Percentiles rank a stretch among this genome's conserved stretches.
Evolutionary conservation across 2,329 filamentous ascomycete species (phyloP).

Genomic region (Lasiodiplodia sp.): DNA sequence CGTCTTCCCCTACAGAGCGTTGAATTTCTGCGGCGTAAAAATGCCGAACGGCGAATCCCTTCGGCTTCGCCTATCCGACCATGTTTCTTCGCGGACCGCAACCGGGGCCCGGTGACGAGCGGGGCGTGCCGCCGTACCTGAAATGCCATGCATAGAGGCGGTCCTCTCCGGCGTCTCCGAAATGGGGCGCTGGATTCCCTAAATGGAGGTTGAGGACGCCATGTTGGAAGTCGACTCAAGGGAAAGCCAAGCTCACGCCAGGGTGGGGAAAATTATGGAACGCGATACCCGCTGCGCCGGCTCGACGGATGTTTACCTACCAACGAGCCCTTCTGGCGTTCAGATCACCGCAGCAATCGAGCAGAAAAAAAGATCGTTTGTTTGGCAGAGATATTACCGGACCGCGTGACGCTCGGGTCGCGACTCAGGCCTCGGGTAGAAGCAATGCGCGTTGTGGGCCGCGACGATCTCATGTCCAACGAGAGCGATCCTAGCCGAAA

Average conservation of each 20-base stretch:
- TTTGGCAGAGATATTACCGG: conserved; percentile 11
- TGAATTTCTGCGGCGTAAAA: conserved; percentile 14
- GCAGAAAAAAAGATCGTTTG: conserved; percentile 4
- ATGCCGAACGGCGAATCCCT: conserved; percentile 13
- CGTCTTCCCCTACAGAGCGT: not conserved
- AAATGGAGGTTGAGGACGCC: not conserved
- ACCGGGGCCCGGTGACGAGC: conserved; percentile 2
- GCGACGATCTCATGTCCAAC: conserved; percentile 16
- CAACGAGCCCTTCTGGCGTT: not conserved
- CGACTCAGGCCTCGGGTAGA: conserved; percentile 21
- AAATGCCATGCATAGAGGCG: not conserved
- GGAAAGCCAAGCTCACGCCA: conserved; percentile 8
- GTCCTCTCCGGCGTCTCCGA: conserved; percentile 12
- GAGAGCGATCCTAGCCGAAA: conserved; percentile 4
- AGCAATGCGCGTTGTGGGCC: conserved; percentile 14
- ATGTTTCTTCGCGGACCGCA: conserved; percentile 5
- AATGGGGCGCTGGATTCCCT: not conserved
- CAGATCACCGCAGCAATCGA: not conserved
- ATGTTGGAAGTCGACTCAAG: not conserved
- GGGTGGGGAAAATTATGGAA: conserved; percentile 14
- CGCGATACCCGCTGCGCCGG: not conserved
- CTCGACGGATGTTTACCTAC: not conserved
- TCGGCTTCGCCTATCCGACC: not conserved
- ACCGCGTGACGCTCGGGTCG: conserved; percentile 2
- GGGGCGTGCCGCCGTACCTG: conserved; percentile 14